phyloP scores from a whole-genome alignment of 495 filamentous ascomycete genomes.

The Aspergillus sclerotiicarbonarius region DNA sequence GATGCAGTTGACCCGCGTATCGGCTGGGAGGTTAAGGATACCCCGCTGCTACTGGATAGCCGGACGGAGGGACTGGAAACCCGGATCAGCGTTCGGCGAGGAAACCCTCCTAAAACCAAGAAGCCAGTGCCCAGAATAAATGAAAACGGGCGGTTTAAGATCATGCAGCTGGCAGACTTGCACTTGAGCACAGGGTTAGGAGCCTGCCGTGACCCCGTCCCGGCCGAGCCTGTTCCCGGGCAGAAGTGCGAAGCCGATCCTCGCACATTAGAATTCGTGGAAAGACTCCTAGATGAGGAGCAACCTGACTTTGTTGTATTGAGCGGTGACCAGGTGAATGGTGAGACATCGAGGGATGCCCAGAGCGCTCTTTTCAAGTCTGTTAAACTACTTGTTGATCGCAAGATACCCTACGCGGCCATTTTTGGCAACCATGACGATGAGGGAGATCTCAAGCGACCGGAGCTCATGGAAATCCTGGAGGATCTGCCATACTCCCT shows the following conservation, averaged over 20 bases:
- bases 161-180: slow-evolving; percentile 89
- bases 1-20: slow-evolving; percentile 87
- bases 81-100: slow-evolving; percentile 73
- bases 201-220: slow-evolving; percentile 77
- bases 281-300: slow-evolving; percentile 79
- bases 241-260: slow-evolving; percentile 87
- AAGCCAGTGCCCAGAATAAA: slow-evolving; percentile 72
- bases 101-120: slow-evolving; percentile 53
- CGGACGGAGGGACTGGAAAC: slow-evolving; percentile 60
- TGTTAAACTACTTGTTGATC: slow-evolving; percentile 78
- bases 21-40: slow-evolving; percentile 75
- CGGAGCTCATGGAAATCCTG: slow-evolving; percentile 77
- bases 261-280: slow-evolving; percentile 86
- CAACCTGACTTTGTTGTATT: slow-evolving; percentile 88
- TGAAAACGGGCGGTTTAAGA: slow-evolving; percentile 94
- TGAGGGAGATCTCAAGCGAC: slow-evolving; percentile 76
- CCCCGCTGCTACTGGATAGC: slow-evolving; percentile 63
- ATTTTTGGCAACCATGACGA: slow-evolving; percentile 99
- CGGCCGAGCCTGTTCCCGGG: slow-evolving; percentile 60
- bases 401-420: slow-evolving; percentile 84
- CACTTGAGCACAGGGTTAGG: slow-evolving; percentile 90
- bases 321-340: slow-evolving; percentile 92
- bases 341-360: slow-evolving; percentile 86
- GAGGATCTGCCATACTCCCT: slow-evolving; percentile 87
- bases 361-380: slow-evolving; percentile 94